Evolutionary conservation across 225 moss, liverwort and hornwort genomes (phyloP).

Genomic region (Thuidium tamariscinum): DNA sequence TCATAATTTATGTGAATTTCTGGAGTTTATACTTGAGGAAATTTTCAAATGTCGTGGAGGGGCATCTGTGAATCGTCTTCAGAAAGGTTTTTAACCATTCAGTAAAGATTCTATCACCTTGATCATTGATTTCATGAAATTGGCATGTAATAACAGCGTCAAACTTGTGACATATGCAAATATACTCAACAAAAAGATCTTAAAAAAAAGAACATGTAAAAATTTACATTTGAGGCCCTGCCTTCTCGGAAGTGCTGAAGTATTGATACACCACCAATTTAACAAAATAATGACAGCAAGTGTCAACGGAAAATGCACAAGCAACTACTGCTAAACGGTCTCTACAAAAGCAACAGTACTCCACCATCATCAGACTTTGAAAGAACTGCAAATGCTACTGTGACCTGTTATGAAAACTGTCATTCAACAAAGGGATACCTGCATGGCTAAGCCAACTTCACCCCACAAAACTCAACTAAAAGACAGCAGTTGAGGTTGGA

Average conservation of each 20-base stretch:
- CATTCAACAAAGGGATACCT: background rate
- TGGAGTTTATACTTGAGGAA: background rate
- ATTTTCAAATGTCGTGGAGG: background rate
- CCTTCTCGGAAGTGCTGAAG: too few relatives aligned
- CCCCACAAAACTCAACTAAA: background rate
- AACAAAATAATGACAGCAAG: background rate
- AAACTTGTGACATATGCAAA: background rate
- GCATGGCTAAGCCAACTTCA: background rate
- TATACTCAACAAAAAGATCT: background rate
- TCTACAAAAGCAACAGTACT: background rate
- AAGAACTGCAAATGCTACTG: background rate
- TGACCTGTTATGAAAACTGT: background rate
- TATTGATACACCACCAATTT: background rate
- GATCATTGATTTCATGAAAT: background rate
- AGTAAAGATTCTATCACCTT: background rate
- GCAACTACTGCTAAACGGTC: background rate
- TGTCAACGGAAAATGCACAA: background rate
- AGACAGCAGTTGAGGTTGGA: background rate
- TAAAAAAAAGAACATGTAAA: too few relatives aligned
- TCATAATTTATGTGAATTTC: background rate
- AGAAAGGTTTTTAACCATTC: background rate
- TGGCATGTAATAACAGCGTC: accelerated
- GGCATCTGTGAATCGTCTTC: background rate
- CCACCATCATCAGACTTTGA: background rate
- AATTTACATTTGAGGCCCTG: too few relatives aligned